Conservation (phyloP, 805 yeast species). For the Cyberlindnera xishuangbannaensis region DNA sequence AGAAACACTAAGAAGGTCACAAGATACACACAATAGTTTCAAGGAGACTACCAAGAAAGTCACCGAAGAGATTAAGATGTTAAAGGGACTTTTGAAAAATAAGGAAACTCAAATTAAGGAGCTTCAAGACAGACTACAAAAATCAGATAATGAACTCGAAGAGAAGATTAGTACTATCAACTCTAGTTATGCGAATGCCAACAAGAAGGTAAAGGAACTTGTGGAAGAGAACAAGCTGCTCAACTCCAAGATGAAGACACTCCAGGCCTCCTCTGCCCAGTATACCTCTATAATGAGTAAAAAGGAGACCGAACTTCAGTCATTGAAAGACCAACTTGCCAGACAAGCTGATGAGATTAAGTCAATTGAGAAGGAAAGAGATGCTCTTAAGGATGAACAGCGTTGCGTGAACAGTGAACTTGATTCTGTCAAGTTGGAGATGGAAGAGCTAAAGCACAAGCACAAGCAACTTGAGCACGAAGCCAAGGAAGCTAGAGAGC, state of each 20-base stretch:
- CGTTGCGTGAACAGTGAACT: slow-evolving; percentile 24
- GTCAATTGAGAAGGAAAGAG: slow-evolving; percentile 27
- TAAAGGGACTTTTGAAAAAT: slow-evolving; percentile 24
- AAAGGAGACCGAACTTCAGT: slow-evolving; percentile 31
- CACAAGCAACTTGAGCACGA: slow-evolving; percentile 40
- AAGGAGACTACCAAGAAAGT: slow-evolving; percentile 12
- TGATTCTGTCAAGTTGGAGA: slow-evolving; percentile 23
- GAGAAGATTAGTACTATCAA: slow-evolving; percentile 29
- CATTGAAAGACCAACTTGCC: slow-evolving; percentile 23
- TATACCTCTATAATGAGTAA: slow-evolving; percentile 29
- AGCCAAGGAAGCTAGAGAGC: slow-evolving; percentile 34
- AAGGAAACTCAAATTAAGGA: slow-evolving; percentile 31
- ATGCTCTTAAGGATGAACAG: slow-evolving; percentile 25
- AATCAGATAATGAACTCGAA: slow-evolving; percentile 30
- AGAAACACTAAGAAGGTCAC: slow-evolving; percentile 10
- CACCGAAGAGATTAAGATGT: slow-evolving; percentile 27
- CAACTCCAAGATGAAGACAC: slow-evolving; percentile 31
- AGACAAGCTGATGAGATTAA: slow-evolving; percentile 24
- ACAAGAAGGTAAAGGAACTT: slow-evolving; percentile 32
- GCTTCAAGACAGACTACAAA: slow-evolving; percentile 26
- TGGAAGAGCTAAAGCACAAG: slow-evolving; percentile 21
- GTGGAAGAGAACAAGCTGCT: slow-evolving; percentile 41
- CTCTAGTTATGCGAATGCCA: slow-evolving; percentile 30
- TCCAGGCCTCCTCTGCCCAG: slow-evolving; percentile 32
- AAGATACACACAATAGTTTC: slow-evolving; percentile 12